Evolutionary conservation across 352 stramenopile genomes (phyloP).

Genomic region (Pythium sukuiense): DNA sequence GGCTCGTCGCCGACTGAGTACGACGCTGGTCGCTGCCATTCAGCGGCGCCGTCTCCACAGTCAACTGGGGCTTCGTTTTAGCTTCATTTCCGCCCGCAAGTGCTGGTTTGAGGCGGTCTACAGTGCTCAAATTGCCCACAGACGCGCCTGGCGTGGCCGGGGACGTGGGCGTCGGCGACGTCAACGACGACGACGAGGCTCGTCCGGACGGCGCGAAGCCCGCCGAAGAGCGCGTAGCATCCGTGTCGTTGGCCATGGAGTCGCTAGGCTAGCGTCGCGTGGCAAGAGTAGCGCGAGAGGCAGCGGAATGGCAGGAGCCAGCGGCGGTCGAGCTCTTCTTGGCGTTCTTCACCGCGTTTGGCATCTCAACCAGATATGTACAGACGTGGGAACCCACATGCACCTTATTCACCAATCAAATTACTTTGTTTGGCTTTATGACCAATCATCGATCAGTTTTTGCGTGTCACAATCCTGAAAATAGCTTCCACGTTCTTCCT

Average conservation of each 20-base stretch:
- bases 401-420: conserved; percentile 14
- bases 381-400: conserved; percentile 17
- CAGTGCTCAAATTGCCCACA: background rate
- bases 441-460: conserved; percentile 9
- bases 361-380: conserved; percentile 7
- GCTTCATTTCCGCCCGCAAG: too few relatives aligned
- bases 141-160: background rate
- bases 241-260: conserved; percentile 31
- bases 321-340: background rate
- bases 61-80: background rate
- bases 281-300: background rate
- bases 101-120: conserved; percentile 2
- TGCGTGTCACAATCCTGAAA: conserved; percentile 4
- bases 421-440: background rate
- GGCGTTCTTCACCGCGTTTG: background rate
- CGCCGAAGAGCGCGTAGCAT: conserved; percentile 12
- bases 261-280: background rate
- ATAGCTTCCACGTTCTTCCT: conserved; percentile 1
- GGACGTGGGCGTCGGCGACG: background rate
- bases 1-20: conserved; percentile 53
- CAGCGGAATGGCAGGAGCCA: background rate
- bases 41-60: background rate
- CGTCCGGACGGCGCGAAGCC: conserved; percentile 10
- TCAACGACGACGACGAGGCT: background rate
- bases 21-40: conserved; percentile 33